Base-by-base conservation (phyloP, 2,329 filamentous ascomycete species). In the Aspergillus terreus region DNA sequence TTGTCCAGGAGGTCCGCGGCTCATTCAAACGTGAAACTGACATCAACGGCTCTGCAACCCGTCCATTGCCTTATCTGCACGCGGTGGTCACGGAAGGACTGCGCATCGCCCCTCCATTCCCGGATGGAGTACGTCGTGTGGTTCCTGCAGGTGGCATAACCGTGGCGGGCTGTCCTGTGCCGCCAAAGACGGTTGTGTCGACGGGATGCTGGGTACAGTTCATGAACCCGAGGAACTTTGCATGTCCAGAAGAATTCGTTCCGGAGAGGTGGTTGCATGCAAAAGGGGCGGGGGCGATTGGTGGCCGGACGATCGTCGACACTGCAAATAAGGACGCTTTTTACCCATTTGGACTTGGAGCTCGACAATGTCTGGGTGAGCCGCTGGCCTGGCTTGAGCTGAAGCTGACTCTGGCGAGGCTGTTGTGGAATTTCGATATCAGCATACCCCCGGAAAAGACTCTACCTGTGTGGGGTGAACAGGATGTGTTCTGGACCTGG, bases 81-180 rank as follows among this genome's bases (percentile, higher is more conserved):
- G 57, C 52, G 0, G 43, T 49, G 7, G 21, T 59, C 3, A 51
- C 51, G 4, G 57, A 56, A 30, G 52, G 46, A 2, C 44, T 59
- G 12, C 47, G 57, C 1, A 45, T 59, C 2, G 47, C 49, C 25
- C 53, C 53, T 3, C 50, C 50, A 1, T 36, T 56, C 9, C 51
- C 56, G 6, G 21, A 49, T 49, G 50, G 2, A 10, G 41, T 35
- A 49, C 38, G 1, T 25, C 52, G 17, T 41, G 44, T n/a, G 11
- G 54, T 55, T 4, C 50, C 56, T 4, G 12, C 21, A 1, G 52
- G 44, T 6, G 53, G 57, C 2, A 36, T 44, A 6, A 36, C 14
- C 2, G 46, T 59, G 1, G 55, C 47, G 6, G 55, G 55, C 5
- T 35, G 51, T 6, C 51, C 30, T 15, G 17, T 59, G 1, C 51